A percentile compares a stretch with the other conserved stretches of the same genome.
phyloP scores from a whole-genome alignment of 1,284 basidiomycete species.

The Moesziomyces globuligerus region DNA sequence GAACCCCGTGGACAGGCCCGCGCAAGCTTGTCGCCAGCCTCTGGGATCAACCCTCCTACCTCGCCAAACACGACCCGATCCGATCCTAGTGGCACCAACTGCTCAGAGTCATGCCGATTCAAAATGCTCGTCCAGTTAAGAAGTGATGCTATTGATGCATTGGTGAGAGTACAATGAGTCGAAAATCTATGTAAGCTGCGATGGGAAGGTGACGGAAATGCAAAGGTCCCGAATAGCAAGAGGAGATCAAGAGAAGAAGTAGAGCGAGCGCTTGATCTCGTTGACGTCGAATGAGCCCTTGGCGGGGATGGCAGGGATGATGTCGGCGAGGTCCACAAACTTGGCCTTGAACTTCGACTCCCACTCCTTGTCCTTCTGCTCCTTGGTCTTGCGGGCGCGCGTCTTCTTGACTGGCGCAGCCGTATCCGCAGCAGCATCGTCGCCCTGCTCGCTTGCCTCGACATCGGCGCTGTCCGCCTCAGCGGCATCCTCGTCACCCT shows the following conservation, averaged over 20 bases:
- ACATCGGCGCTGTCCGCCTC: conserved; percentile 17
- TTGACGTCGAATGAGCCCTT: conserved; percentile 90
- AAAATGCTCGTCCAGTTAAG: not conserved
- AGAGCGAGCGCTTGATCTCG: conserved; percentile 72
- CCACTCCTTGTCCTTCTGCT: conserved; percentile 29
- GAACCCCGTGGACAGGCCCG: conserved; percentile 45
- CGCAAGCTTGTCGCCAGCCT: conserved; percentile 44
- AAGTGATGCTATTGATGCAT: conserved; percentile 3
- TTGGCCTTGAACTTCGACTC: conserved; percentile 54
- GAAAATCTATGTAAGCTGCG: conserved; percentile 2
- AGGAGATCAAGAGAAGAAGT: conserved; percentile 60
- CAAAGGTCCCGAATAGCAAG: not conserved
- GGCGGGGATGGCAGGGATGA: conserved; percentile 83
- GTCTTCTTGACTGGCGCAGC: conserved; percentile 9
- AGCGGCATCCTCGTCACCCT: conserved; percentile 8
- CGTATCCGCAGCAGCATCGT: conserved; percentile 5
- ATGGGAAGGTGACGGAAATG: not conserved
- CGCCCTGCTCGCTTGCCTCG: conserved; percentile 14
- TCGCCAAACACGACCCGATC: conserved; percentile 26
- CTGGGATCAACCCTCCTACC: conserved; percentile 44
- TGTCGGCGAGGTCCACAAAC: conserved; percentile 80
- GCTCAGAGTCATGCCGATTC: not conserved
- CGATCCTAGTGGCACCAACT: conserved; percentile 7
- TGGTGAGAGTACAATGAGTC: conserved; percentile 11
- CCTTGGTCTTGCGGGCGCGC: conserved; percentile 8